A percentile compares a stretch with the other conserved stretches of the same genome.
phyloP scores from a whole-genome alignment of 2,329 filamentous ascomycete genomes.

The Ophiognomonia clavigignenti-juglandacearum region DNA sequence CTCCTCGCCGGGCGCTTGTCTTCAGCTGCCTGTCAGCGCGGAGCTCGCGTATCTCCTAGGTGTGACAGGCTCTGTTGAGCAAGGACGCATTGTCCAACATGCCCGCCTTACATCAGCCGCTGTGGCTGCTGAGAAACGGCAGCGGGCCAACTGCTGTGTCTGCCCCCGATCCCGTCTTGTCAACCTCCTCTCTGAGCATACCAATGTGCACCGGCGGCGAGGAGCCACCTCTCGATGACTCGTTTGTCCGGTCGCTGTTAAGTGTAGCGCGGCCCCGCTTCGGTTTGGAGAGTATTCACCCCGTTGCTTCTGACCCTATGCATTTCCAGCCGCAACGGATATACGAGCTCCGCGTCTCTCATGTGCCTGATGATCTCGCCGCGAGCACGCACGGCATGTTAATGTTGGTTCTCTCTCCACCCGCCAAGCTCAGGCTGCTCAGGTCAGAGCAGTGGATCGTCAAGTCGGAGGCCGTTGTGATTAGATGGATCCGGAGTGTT shows the following conservation, averaged over 20 bases:
- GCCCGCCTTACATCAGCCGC: slow-evolving; percentile 1
- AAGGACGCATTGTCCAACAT: slow-evolving; percentile 23
- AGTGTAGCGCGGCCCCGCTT: slow-evolving; percentile 24
- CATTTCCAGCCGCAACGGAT: slow-evolving; percentile 31
- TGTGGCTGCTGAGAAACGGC: background rate
- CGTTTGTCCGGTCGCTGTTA: slow-evolving; percentile 32
- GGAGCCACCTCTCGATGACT: slow-evolving; percentile 13
- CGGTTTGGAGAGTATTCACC: slow-evolving; percentile 28
- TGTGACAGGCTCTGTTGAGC: slow-evolving; percentile 23
- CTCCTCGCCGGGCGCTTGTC: slow-evolving; percentile 9
- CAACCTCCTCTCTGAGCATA: background rate
- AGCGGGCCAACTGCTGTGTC: background rate
- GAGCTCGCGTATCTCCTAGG: slow-evolving; percentile 22
- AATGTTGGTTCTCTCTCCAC: slow-evolving; percentile 38
- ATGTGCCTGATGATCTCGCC: background rate
- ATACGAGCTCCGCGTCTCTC: slow-evolving; percentile 36
- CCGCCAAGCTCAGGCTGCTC: slow-evolving; percentile 37
- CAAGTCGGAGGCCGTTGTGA: slow-evolving; percentile 37
- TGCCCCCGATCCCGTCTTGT: background rate
- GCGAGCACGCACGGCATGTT: slow-evolving; percentile 28
- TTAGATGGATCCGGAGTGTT: slow-evolving; percentile 38
- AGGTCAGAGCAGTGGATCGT: slow-evolving; percentile 41
- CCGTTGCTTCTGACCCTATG: slow-evolving; percentile 28
- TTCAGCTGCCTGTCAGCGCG: slow-evolving; percentile 19
- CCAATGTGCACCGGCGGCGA: background rate